Evolutionary conservation across 169 alveolate genomes (phyloP), one percentile per base, ranked within the genome.

Genomic region (Plasmodium knowlesi): DNA sequence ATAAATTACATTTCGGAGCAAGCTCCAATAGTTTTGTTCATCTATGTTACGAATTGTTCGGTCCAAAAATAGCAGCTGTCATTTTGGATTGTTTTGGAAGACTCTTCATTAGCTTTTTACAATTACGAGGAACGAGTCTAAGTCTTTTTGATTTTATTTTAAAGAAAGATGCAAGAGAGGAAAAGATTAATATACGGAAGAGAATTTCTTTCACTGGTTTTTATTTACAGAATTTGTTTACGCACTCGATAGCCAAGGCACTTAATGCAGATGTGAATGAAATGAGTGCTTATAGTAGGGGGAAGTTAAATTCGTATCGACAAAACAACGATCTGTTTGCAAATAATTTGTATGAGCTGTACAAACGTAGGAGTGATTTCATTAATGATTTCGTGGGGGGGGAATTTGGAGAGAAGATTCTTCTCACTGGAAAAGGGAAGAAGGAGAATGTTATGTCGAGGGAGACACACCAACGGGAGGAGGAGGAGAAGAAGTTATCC

Each of bases 1-100:
- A 99, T 92, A 99, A 99, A 95, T 97, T 98, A 54, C 99, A 98
- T 94, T 97, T 99, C 70, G 99, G 99, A 57, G 98, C 99, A 34
- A 97, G 99, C 39, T 98, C 98, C 50, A 98, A 97, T 94, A 99
- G 99, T 43, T 91, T 99, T 85, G 97, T 99, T 82, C 99, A 99
- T 96, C 97, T 98, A 74, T 98, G 98, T 84, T 98, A 97, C 94
- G 99, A 98, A 96, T 95, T 98, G 70, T 98, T 97, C 84, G 99
- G 99, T 1, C 96, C 99, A 0, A 95, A 97, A 84, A 97, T 98
- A 82, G 98, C 99, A 25, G 99, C 99, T 57, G 97, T 97, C 82
- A 98, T 98, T 53, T 94, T 98, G 32, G 98, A 99, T 54, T 97
- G 99, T 30, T 95, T 99, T 19, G 98, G 99, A 28, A 95, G 98